Base-by-base conservation (phyloP, 805 yeast genomes). In the Metschnikowia gruessii region DNA sequence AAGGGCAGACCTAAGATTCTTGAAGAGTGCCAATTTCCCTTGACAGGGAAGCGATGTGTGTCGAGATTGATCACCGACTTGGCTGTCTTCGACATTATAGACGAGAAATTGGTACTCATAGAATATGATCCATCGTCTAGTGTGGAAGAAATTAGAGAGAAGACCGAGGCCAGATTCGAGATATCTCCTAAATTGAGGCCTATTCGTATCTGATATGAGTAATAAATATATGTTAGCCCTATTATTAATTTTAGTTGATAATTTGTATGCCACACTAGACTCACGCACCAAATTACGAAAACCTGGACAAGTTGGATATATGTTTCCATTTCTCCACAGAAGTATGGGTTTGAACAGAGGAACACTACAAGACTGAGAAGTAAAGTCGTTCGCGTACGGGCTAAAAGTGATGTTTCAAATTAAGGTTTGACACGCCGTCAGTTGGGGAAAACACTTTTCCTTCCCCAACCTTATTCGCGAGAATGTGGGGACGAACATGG, bases 1-100 rank as follows among this genome's bases (percentile, higher is more conserved):
- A 66, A 73, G 55, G 79, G 79, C 24, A 58, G 68, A 31, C 63
- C 79, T 9, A 76, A 76, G 64, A 75, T 76, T 40, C 64, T 76
- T 33, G 60, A 70, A 21, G 55, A 62, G 35, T 75, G 80, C 61
- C 43, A 49, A 39, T 71, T 73, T 62, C 81, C 81, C 15, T 59
- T 76, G 37, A 76, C 80, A 2, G 80, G 81, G 4, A 57, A 67
- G 5, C 51, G 59, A 30, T 74, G 79, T 58, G 79, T 74, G 3
- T 62, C 69, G 11, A 55, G 75, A 43, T 70, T 76, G 38, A 73
- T 76, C 48, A 76, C 81, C 4, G 77, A 71, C 37, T 51, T 74
- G 40, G 79, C 77, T 13, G 80, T 76, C 4, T 75, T 76, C 52
- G 77, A 74, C 45, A 71, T 74, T 18, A 66, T 71, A 49, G 63